Conservation (phyloP, 75 land plant species). For the Sequoia sempervirens region DNA sequence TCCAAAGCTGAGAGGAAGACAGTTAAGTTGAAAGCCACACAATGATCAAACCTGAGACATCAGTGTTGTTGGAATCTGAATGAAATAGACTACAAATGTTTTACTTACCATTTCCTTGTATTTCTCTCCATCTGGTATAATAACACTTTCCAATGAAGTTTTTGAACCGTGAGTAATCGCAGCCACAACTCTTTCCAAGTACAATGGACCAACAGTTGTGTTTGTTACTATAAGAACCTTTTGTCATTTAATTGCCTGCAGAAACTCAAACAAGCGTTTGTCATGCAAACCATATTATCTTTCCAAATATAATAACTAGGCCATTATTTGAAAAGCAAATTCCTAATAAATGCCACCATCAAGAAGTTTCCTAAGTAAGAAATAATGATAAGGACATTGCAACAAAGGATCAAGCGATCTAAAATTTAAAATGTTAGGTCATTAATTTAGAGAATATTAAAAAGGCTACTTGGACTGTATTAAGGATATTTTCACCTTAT, state of each 20-base stretch:
- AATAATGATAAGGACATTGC: too few species aligned
- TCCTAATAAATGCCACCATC: background rate
- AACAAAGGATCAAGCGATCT: too few species aligned
- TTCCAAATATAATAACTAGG: background rate
- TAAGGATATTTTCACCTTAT: too few species aligned
- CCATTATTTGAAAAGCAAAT: background rate
- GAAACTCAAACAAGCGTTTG: conserved; percentile 1
- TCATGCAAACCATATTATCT: background rate
- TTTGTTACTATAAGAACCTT: conserved; percentile 89
- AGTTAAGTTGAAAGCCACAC: background rate
- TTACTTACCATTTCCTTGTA: conserved; percentile 71
- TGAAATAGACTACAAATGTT: conserved; percentile 20
- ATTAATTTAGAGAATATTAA: too few species aligned
- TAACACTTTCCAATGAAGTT: conserved; percentile 72
- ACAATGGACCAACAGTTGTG: conserved; percentile 71
- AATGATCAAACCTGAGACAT: conserved; percentile 44
- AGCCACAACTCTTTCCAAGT: conserved; percentile 65
- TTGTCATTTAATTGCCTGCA: conserved; percentile 75
- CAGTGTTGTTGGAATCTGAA: conserved; percentile 96
- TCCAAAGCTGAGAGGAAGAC: conserved; percentile 2
- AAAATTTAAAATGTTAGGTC: too few species aligned
- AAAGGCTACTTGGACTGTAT: too few species aligned
- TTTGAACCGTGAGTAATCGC: conserved; percentile 60
- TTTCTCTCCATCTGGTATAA: conserved; percentile 90
- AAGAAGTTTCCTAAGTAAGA: too few species aligned